phyloP scores from a whole-genome alignment of 345 rosid species.

The Geranium rotundifolium region DNA sequence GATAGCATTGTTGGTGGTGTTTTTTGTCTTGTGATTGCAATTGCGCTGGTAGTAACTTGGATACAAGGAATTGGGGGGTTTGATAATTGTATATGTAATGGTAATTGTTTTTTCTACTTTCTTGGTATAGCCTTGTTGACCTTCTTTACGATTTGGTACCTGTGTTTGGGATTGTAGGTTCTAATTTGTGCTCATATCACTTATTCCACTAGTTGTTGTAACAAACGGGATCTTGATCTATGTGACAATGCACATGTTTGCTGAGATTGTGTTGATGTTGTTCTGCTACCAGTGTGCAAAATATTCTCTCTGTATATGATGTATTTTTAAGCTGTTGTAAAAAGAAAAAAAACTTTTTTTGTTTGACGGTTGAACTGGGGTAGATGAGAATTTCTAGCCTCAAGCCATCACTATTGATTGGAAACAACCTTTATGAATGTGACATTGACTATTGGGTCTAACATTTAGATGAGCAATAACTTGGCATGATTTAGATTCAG shows the following conservation, averaged over 20 bases:
- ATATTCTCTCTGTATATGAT: background rate
- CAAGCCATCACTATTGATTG: no score
- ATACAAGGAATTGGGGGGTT: constrained; percentile 19
- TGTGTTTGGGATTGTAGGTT: constrained; percentile 4
- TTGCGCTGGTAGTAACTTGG: constrained; percentile 17
- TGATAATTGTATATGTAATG: constrained; percentile 12
- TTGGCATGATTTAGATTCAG: no score
- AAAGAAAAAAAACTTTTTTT: no score
- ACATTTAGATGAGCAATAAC: no score
- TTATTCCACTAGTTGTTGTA: no score
- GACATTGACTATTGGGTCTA: no score
- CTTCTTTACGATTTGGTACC: constrained; percentile 21
- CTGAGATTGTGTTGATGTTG: background rate
- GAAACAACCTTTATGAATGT: no score
- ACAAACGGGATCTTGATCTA: constrained; percentile 8
- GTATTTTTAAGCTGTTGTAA: background rate
- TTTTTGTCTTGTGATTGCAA: constrained; percentile 24
- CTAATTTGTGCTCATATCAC: no score
- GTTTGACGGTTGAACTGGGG: no score
- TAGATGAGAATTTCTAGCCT: no score
- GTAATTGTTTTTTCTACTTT: constrained; percentile 17
- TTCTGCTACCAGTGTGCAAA: background rate
- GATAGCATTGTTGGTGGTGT: constrained; percentile 27
- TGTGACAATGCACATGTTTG: background rate
- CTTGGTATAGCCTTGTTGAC: constrained; percentile 24